Evolutionary conservation across 768 basidiomycete genomes (phyloP), one percentile per base, ranked within the genome.

Genomic region (Boletus rubropictus): DNA sequence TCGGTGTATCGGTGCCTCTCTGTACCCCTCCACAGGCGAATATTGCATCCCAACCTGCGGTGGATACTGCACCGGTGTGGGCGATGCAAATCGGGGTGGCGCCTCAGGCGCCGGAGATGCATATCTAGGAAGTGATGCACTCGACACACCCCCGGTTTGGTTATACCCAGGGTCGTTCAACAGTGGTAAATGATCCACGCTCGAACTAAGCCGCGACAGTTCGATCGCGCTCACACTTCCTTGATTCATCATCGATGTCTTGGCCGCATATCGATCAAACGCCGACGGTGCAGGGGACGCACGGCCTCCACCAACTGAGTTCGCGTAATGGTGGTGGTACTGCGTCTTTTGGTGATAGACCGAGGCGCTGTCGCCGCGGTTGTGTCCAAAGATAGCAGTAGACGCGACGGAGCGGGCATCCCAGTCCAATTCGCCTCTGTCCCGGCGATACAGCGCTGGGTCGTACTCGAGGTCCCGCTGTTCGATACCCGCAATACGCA

Each of bases 401-500:
- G 83, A 82, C 6, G 81, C 75, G 54, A 91, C 72, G 0, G 89
- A 91, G 7, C 82, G 80, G 37, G 76, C 74, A 55, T 96, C 93
- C 90, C 89, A 95, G 57, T 94, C 90, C 39, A 83, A 61, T 64
- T 95, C 89, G 44, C 88, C 89, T 50, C 86, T 75, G 60, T 92
- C 89, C 14, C 87, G 81, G 54, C 75, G 77, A 57, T 91, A 92
- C 17, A 87, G 66, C 7, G 65, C 71, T n/a, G 85, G 87, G 57
- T 91, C 89, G 61, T 89, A 90, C 63, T 85, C 88, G 39, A 92
- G 73, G 51, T 92, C 86, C 53, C 69, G 72, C 77, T 91, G 82
- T 48, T 85, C 78, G 58, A 92, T 75, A 53, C 79, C 86, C 37
- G 89, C 89, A 67, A 92, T 89, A 64, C 74, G 86, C 62, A 92